Evolutionary conservation across 768 basidiomycete species (phyloP), one percentile per base, ranked within the genome.

Genomic region (Mycena kentingensis): DNA sequence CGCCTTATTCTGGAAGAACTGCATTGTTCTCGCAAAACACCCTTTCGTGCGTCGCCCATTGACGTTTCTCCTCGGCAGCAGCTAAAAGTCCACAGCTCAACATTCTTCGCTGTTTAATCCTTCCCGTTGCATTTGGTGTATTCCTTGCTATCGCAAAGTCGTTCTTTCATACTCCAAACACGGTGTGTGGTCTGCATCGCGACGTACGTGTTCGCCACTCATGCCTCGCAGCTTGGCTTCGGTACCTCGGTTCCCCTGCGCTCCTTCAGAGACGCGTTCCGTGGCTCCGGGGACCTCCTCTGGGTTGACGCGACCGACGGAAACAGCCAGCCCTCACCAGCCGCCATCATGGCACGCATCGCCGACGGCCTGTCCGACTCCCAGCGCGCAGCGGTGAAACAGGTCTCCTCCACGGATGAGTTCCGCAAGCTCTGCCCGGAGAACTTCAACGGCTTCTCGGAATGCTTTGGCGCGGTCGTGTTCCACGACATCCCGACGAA

Each of bases 261-360:
- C 61, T 21, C 65, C 59, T 26, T 79, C 71, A 41, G 74, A 25
- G 21, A 77, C 26, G 73, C 72, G 3, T 73, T 74, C 18, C 61
- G 73, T 24, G 22, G 68, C 13, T 28, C 29, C 13, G 49, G 39
- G 29, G 34, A 5, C 15, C 62, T 79, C 7, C 46, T 77, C 44
- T 82, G 81, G 81, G 69, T 74, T 0, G 81, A 81, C 50, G 73
- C 68, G 8, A 78, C 77, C 3, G 73, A 75, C 44, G 70, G 73
- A 8, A 70, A 71, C 6, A 70, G 68, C n/a, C 58, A 67, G 3
- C 75, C 78, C 0, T 71, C 75, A 0, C 70, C 78, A 5, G 52
- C 61, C 28, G 67, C 71, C 19, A 71, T 83, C 43, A 81, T 83
- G 66, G 46, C 68, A 15, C 68, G 66, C 41, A 67, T 80, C 36